phyloP scores from a whole-genome alignment of 2,329 filamentous ascomycete species.

The Aspergillus persii region DNA sequence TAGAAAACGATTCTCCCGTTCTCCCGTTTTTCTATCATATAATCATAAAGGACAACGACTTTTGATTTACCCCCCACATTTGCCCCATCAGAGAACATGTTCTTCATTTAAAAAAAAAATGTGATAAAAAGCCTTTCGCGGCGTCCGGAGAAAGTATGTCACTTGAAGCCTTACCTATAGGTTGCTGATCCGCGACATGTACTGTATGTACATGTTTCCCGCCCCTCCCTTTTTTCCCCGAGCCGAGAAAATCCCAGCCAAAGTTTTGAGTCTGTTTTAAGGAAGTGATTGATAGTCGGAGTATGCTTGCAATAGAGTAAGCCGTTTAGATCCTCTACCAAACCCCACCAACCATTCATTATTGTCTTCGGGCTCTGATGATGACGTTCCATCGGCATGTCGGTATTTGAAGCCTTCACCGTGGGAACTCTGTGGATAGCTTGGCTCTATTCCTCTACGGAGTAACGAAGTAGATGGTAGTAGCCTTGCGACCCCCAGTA shows the following conservation, averaged over 20 bases:
- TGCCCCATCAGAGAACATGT: not conserved
- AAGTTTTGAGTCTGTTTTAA: not conserved
- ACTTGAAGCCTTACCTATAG: not conserved
- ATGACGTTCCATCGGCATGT: not conserved
- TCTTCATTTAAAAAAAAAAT: not conserved
- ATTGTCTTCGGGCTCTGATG: not conserved
- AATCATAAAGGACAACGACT: not conserved
- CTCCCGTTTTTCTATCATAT: not conserved
- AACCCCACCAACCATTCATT: not conserved
- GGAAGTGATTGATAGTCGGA: not conserved
- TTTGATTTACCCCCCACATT: not conserved
- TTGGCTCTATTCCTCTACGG: not conserved
- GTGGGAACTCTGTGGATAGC: not conserved
- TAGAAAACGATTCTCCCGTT: not conserved
- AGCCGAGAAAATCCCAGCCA: not conserved
- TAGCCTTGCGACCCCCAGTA: not conserved
- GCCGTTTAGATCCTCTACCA: not conserved
- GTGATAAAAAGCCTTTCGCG: not conserved
- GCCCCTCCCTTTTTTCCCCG: not conserved
- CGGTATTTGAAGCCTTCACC: not conserved
- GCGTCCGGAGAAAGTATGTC: not conserved
- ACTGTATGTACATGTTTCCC: not conserved
- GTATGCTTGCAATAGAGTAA: not conserved
- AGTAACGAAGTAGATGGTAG: too few species aligned
- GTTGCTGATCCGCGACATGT: not conserved